Conservation (phyloP, 2,329 filamentous ascomycete species). For the Aspergillus sp. region DNA sequence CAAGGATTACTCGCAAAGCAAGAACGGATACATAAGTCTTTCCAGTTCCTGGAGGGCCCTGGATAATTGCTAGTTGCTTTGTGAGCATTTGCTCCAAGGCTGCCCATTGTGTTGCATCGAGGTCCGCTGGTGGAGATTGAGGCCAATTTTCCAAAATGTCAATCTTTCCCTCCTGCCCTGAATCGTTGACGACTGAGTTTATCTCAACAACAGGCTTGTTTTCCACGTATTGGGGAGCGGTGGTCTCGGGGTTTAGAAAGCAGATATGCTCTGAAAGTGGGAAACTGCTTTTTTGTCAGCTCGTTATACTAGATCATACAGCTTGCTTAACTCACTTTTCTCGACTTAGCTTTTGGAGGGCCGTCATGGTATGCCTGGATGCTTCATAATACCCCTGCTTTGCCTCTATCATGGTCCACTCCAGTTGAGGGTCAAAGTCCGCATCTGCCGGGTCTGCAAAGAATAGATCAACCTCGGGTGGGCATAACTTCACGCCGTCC, state of each 20-base stretch:
- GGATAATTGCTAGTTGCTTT: constrained; percentile 71
- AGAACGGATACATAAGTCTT: constrained; percentile 82
- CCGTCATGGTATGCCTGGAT: constrained; percentile 68
- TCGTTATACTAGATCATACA: not conserved
- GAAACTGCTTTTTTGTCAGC: constrained; percentile 35
- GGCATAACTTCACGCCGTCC: constrained; percentile 61
- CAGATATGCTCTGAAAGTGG: constrained; percentile 47
- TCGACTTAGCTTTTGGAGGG: constrained; percentile 64
- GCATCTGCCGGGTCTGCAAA: constrained; percentile 63
- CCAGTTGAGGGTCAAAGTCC: constrained; percentile 66
- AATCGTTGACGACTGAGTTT: constrained; percentile 40
- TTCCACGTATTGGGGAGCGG: constrained; percentile 55
- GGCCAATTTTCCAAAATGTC: constrained; percentile 60
- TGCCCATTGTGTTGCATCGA: constrained; percentile 70
- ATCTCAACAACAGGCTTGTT: constrained; percentile 53
- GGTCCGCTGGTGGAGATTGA: constrained; percentile 35
- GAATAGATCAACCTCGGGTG: constrained; percentile 73
- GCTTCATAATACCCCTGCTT: constrained; percentile 75
- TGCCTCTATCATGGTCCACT: constrained; percentile 78
- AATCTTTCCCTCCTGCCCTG: constrained; percentile 45
- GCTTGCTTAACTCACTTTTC: constrained; percentile 46
- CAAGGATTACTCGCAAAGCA: constrained; percentile 65
- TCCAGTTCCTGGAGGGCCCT: constrained; percentile 77
- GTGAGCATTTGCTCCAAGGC: constrained; percentile 71
- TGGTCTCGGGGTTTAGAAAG: constrained; percentile 38